Percentiles rank a stretch among this genome's conserved stretches.
Conservation (phyloP, 2,329 filamentous ascomycete species). For the Colletotrichum trifolii region DNA sequence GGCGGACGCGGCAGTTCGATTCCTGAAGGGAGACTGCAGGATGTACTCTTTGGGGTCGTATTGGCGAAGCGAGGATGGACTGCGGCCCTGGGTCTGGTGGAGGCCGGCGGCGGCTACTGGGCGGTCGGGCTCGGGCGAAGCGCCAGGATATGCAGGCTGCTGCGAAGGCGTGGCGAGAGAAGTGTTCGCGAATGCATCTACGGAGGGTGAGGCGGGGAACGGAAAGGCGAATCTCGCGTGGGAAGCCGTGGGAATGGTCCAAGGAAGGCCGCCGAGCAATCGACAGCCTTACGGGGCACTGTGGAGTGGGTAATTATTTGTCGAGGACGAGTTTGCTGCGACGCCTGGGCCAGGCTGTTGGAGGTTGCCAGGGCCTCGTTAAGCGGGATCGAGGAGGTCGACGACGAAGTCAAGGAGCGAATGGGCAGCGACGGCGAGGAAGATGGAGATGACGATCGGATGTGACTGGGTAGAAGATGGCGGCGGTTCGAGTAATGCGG, state of each 20-base stretch:
- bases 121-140: slow-evolving; percentile 31
- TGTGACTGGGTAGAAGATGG: slow-evolving; percentile 10
- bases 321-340: slow-evolving; percentile 32
- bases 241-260: slow-evolving; percentile 60
- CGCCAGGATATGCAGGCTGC: slow-evolving; percentile 46
- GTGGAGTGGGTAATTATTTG: slow-evolving; percentile 27
- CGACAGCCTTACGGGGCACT: slow-evolving; percentile 55
- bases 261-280: slow-evolving; percentile 56
- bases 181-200: slow-evolving; percentile 46
- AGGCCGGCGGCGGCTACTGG: slow-evolving; percentile 34
- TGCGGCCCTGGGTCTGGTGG: slow-evolving; percentile 37
- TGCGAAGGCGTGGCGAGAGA: slow-evolving; percentile 45
- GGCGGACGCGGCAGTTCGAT: slow-evolving; percentile 45
- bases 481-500: slow-evolving; percentile 22
- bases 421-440: slow-evolving; percentile 1
- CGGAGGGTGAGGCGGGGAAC: slow-evolving; percentile 40
- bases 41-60: slow-evolving; percentile 38
- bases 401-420: slow-evolving; percentile 8
- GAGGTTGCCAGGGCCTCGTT: slow-evolving; percentile 35
- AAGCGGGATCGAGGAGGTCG: slow-evolving; percentile 2
- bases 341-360: slow-evolving; percentile 26
- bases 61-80: slow-evolving; percentile 21
- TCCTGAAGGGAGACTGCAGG: slow-evolving; percentile 57
- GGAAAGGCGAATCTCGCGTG: slow-evolving; percentile 44
- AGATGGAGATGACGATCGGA: slow-evolving; percentile 10